Evolutionary conservation across 2,329 filamentous ascomycete species (phyloP).

Genomic region (Onygenales sp.): DNA sequence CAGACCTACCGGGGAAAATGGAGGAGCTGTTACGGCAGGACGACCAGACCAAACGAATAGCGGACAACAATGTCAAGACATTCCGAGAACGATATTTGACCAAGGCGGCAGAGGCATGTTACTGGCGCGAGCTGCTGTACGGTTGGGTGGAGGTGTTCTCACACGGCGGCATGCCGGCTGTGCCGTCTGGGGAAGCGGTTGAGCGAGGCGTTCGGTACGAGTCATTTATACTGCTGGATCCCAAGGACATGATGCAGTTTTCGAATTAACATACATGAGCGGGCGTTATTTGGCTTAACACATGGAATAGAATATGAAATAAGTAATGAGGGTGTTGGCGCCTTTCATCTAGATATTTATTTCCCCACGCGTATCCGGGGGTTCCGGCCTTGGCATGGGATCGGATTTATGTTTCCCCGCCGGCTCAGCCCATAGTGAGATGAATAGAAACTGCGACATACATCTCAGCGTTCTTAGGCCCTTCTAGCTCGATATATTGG

Average conservation of each 20-base stretch:
- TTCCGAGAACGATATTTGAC: constrained; percentile 44
- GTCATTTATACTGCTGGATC: constrained; percentile 22
- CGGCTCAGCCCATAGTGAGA: too few species aligned
- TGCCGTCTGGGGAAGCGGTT: constrained; percentile 2
- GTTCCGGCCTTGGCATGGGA: too few species aligned
- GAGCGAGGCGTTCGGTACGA: constrained; percentile 21
- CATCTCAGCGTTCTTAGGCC: neutral
- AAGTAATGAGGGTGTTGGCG: too few species aligned
- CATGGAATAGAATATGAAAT: too few species aligned
- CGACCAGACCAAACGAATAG: constrained; percentile 34
- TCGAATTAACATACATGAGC: neutral
- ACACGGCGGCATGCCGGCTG: constrained; percentile 5
- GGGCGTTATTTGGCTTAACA: too few species aligned
- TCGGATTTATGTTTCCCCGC: too few species aligned
- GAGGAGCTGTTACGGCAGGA: constrained; percentile 28
- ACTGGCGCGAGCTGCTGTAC: constrained; percentile 28
- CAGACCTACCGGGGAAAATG: constrained; percentile 40
- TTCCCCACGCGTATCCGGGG: too few species aligned
- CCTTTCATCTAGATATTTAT: too few species aligned
- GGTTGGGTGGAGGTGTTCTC: neutral
- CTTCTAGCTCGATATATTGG: neutral
- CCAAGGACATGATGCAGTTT: constrained; percentile 13
- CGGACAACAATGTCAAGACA: constrained; percentile 34
- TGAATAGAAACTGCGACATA: neutral
- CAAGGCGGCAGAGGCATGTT: constrained; percentile 42